Conservation (phyloP, 495 filamentous ascomycete genomes). For the Penicillium bovifimosum region DNA sequence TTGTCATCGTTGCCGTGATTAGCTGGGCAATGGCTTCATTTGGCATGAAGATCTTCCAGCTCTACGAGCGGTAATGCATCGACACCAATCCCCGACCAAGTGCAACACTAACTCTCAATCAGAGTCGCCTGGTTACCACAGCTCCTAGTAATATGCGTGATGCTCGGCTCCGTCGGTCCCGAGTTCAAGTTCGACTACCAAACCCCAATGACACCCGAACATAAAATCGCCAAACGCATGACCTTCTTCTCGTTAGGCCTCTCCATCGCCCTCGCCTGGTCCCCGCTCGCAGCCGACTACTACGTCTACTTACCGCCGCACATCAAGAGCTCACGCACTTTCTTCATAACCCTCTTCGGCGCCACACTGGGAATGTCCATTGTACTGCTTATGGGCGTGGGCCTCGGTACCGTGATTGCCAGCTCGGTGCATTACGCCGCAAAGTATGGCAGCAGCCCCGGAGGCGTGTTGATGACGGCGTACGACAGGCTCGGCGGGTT, state of each 20-base stretch:
- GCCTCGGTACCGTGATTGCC: constrained; percentile 56
- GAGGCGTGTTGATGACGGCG: constrained; percentile 61
- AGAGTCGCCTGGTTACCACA: constrained; percentile 69
- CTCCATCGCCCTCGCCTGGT: constrained; percentile 50
- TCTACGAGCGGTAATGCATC: constrained; percentile 53
- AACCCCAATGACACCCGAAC: constrained; percentile 28
- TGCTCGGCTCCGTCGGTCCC: constrained; percentile 63
- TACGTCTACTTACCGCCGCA: constrained; percentile 52
- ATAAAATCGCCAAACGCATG: constrained; percentile 52
- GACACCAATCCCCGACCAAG: not conserved
- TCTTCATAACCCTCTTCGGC: constrained; percentile 46
- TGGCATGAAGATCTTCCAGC: constrained; percentile 68
- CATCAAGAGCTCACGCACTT: constrained; percentile 40
- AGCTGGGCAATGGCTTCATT: constrained; percentile 64
- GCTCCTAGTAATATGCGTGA: constrained; percentile 56
- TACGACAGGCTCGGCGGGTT: constrained; percentile 58
- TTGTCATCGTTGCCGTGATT: constrained; percentile 58
- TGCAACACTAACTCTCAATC: not conserved
- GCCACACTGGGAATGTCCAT: constrained; percentile 47
- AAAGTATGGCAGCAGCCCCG: constrained; percentile 54
- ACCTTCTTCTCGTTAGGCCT: constrained; percentile 62
- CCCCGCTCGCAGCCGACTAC: constrained; percentile 50
- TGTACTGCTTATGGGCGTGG: constrained; percentile 64
- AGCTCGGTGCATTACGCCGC: constrained; percentile 46
- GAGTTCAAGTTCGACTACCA: constrained; percentile 54